These are phyloP conservation scores for Psilocybe tampanensis DNA, from an alignment of 768 basidiomycete species.

Conservation along the genomic window DNA sequence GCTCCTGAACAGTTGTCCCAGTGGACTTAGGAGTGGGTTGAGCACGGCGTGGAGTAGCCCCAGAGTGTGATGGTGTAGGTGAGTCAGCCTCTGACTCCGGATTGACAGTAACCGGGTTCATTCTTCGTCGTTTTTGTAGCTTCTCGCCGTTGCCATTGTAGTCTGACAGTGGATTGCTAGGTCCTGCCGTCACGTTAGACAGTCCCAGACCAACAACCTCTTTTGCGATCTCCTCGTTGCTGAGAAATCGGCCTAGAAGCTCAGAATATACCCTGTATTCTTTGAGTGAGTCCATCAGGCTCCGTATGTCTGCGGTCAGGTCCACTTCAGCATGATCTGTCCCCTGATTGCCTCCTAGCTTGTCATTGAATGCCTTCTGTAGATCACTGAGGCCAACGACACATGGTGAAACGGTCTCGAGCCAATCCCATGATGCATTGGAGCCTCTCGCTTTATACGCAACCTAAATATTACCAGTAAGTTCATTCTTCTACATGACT, in stretches of 20 bases:
- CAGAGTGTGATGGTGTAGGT: too few species aligned
- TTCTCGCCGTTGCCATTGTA: background rate
- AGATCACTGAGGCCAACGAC: constrained; percentile 24
- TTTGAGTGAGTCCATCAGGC: constrained; percentile 23
- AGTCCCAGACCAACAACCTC: background rate
- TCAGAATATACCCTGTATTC: constrained; percentile 23
- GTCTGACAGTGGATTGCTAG: background rate
- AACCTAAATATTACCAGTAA: too few species aligned
- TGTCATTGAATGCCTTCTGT: constrained; percentile 15
- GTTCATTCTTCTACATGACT: too few species aligned
- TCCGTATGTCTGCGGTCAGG: constrained; percentile 19
- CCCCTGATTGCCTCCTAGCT: constrained; percentile 22
- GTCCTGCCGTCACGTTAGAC: background rate
- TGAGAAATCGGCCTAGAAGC: constrained; percentile 15
- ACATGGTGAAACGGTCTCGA: constrained; percentile 26
- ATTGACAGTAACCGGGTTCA: background rate
- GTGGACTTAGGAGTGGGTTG: too few species aligned
- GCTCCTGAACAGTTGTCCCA: too few species aligned
- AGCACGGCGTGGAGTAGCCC: too few species aligned
- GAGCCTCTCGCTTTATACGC: constrained; percentile 28
- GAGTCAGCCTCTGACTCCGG: too few species aligned
- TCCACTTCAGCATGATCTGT: constrained; percentile 18
- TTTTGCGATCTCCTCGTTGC: constrained; percentile 8
- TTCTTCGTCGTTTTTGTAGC: background rate
- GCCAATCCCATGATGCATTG: constrained; percentile 30